Base-by-base conservation (phyloP, 352 stramenopile species). In the Globisporangium nodosum region DNA sequence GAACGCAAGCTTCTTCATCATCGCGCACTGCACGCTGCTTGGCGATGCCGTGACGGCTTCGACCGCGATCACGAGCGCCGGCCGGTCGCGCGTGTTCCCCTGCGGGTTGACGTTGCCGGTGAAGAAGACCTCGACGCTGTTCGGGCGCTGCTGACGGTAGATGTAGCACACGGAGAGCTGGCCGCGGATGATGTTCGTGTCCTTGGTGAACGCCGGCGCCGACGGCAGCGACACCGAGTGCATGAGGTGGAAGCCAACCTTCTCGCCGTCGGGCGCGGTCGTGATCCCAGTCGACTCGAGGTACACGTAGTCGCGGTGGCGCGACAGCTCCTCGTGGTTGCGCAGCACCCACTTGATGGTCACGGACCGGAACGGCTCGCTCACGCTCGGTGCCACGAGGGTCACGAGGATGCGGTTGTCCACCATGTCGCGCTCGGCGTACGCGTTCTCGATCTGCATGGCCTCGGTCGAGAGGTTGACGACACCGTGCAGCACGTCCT, bases 291-390 rank as follows among this genome's bases (percentile, higher is more conserved):
- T 83, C 31, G 77, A 65, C 60, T 90, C 80, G 31, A 90, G 53
- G 40, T 81, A 90, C 40, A 90, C 80, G 65, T 90, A 90, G 56
- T 90, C 80, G 51, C 80, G 63, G 53, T 84, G 80, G 43, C 77
- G 72, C 30, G 70, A 73, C 39, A 88, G 66, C 52, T 76, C 66
- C 61, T 81, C 66, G 56, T 90, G 78, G 53, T 87, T 78, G 7
- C 74, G 75, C 45, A 90, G 60, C n/a, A 79, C 68, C 80, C 80
- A 90, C 66, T 90, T 90, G 67, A 90, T 73, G n/a, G 71, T 76
- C 45, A 90, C 57, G 21, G 77, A 68, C n/a, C 66, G 66, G 66
- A 90, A 88, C 46, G 80, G 80, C n/a, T 75, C 70, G 50, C 21
- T 59, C 20, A 59, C 39, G 6, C 58, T 70, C 11, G 80, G 80